Percentiles rank a stretch among this genome's conserved stretches.
Evolutionary conservation across 176 grass and related monocot genomes (phyloP).

Genomic region (Melocanna baccifera): DNA sequence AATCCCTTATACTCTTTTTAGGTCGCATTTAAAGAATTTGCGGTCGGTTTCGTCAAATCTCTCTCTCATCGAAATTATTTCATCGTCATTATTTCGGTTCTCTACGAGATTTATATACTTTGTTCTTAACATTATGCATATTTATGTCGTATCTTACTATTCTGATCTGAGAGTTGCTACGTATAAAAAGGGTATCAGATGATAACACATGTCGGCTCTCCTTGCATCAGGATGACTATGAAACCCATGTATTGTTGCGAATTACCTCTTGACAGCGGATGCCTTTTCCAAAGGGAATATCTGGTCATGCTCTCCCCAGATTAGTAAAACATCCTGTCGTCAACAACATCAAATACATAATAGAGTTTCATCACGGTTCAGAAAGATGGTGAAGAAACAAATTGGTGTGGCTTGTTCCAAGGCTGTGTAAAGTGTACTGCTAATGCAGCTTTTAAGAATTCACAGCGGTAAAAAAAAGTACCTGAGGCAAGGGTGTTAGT

Average conservation of each 20-base stretch:
- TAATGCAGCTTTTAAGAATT: not conserved
- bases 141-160: too few species aligned
- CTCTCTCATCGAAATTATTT: too few species aligned
- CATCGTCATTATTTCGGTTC: too few species aligned
- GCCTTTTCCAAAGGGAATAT: conserved; percentile 76
- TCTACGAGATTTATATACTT: too few species aligned
- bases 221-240: not conserved
- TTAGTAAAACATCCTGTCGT: conserved; percentile 53
- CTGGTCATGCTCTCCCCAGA: conserved; percentile 76
- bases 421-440: not conserved
- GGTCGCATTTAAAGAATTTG: too few species aligned
- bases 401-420: not conserved
- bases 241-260: not conserved
- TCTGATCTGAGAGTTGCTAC: too few species aligned
- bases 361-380: not conserved
- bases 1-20: too few species aligned
- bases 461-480: not conserved
- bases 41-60: too few species aligned
- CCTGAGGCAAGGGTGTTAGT: conserved; percentile 61
- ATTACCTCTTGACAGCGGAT: conserved; percentile 52
- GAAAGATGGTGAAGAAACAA: not conserved
- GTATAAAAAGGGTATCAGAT: too few species aligned
- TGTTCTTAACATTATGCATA: too few species aligned
- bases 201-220: not conserved
- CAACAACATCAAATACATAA: not conserved